Conservation (phyloP, 1,284 basidiomycete genomes). For the Volvariella volvacea region DNA sequence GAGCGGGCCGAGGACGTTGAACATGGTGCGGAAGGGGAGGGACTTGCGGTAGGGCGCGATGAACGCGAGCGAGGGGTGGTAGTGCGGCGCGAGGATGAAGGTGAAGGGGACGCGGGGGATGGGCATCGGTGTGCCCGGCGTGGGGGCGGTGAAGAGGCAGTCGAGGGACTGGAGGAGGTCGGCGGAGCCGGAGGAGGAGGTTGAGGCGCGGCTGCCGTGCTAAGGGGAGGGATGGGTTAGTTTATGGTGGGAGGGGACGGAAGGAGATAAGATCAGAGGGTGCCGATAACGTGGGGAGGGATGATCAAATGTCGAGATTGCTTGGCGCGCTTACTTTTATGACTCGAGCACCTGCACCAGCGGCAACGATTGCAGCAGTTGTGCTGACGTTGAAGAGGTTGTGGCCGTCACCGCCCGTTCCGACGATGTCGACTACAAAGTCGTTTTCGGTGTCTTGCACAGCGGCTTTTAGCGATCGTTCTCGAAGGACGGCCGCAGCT, state of each 20-base stretch:
- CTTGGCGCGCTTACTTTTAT: conserved; percentile 74
- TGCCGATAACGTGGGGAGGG: conserved; percentile 2
- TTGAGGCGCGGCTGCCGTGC: conserved; percentile 93
- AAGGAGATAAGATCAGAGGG: conserved; percentile 1
- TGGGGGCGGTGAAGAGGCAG: conserved; percentile 71
- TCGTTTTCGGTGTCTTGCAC: conserved; percentile 54
- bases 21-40: conserved; percentile 94
- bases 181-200: conserved; percentile 92
- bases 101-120: conserved; percentile 73
- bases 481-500: conserved; percentile 68
- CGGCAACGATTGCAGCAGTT: conserved; percentile 90
- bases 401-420: conserved; percentile 87
- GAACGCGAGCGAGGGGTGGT: conserved; percentile 83
- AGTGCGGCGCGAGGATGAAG: conserved; percentile 92
- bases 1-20: conserved; percentile 93
- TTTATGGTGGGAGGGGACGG: neutral
- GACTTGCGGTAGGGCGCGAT: conserved; percentile 83
- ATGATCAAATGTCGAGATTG: neutral
- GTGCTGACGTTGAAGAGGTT: conserved; percentile 98
- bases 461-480: conserved; percentile 55
- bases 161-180: conserved; percentile 86
- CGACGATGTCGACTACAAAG: conserved; percentile 68
- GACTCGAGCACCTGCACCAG: conserved; percentile 89
- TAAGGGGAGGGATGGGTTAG: conserved; percentile 22
- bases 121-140: conserved; percentile 45